phyloP scores from a whole-genome alignment of 768 basidiomycete species.

The Ramaria sp. region DNA sequence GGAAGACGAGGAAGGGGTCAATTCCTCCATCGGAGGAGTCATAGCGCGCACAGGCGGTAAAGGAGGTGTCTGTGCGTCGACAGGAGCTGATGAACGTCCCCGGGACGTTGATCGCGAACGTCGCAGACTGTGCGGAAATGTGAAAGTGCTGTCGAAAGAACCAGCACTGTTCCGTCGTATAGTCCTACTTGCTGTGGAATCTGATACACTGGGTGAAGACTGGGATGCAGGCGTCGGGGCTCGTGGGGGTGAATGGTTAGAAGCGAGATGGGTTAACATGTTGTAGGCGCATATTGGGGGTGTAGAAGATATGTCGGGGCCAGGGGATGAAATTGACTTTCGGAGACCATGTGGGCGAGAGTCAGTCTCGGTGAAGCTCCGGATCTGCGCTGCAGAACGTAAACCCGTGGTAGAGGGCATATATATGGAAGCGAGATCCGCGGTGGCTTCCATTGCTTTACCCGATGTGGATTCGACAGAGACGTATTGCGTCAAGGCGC shows the following conservation, averaged over 20 bases:
- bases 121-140: slow-evolving; percentile 17
- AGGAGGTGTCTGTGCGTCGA: neutral
- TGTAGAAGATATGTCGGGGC: slow-evolving; percentile 8
- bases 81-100: neutral
- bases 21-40: slow-evolving; percentile 51
- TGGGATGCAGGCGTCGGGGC: neutral
- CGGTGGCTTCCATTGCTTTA: slow-evolving; percentile 30
- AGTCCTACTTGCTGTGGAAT: slow-evolving; percentile 3
- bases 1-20: slow-evolving; percentile 37
- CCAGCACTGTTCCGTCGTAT: slow-evolving; percentile 8
- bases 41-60: slow-evolving; percentile 26
- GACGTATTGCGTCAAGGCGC: slow-evolving; percentile 67
- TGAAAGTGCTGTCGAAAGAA: slow-evolving; percentile 20
- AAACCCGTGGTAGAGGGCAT: slow-evolving; percentile 67
- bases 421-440: slow-evolving; percentile 40
- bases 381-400: slow-evolving; percentile 23
- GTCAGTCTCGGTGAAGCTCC: slow-evolving; percentile 8
- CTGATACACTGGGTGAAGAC: neutral
- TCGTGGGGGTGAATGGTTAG: slow-evolving; percentile 14
- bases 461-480: slow-evolving; percentile 9
- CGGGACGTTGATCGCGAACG: slow-evolving; percentile 4
- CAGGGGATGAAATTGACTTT: slow-evolving; percentile 16
- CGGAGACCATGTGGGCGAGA: slow-evolving; percentile 3
- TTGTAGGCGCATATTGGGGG: slow-evolving; percentile 45
- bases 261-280: slow-evolving; percentile 49